Evolutionary conservation across 2,329 filamentous ascomycete species (phyloP), one percentile per base, ranked within the genome.

Genomic region (Paecilomyces sp.): DNA sequence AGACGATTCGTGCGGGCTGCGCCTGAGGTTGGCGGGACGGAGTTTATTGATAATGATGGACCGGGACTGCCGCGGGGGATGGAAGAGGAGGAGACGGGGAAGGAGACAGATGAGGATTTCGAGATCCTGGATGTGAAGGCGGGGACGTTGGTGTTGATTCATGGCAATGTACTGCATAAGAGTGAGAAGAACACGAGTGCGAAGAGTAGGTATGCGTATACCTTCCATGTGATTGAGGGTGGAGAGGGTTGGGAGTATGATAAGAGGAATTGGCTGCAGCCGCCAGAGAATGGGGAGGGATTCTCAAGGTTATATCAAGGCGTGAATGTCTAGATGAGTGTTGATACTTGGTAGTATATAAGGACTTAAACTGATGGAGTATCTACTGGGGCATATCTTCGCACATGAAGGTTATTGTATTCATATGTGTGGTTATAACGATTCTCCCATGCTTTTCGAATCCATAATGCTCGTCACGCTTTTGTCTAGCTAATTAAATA

Each of bases 101-200:
- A 70, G 47, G 67, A 68, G 57, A 73, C 63, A 41, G 74, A 76
- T 58, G 74, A 83, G 61, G 81, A 85, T 62, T 94, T 96, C 74
- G 86, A 89, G 57, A 78, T 92, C 55, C 89, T 90, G 3, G 90
- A 96, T 79, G 91, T 97, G 58, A 93, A 92, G 78, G 92, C 92
- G 0, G 94, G 94, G 0, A 90, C 89, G 54, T 74, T 99, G 74
- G 92, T 97, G 55, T 77, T 99, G 63, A 97, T 99, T 65, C 93
- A 99, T 78, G 94, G 94, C 1, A 97, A 97, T 75, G 77, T 97
- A 67, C 73, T 97, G 78, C 94, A 99, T 77, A 96, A 96, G 85
- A 97, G 92, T 72, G 92, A 96, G 83, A 90, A 84, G 81, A 99
- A 99, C 73, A 83, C 85, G 59, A 96, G 92, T 72, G 77, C 83